Evolutionary conservation across 75 land plant genomes (phyloP), one percentile per base, ranked within the genome.

Genomic region (Pinus albicaulis): DNA sequence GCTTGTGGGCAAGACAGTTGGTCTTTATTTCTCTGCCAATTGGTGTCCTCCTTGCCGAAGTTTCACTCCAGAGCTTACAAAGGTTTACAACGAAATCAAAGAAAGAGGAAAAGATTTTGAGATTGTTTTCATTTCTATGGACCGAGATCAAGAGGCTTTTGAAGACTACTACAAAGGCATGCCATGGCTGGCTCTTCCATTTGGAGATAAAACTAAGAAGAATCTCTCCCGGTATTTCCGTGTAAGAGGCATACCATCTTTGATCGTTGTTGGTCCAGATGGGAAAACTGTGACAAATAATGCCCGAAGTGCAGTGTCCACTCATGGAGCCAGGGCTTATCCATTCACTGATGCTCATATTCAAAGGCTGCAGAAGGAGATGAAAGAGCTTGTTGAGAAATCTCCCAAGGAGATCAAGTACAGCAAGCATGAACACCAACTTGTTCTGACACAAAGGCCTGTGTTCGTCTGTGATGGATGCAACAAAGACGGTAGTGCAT

Each of bases 101-200:
- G 80, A 76, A 31, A 85, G 77, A 56, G 80, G 78, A 48, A 64
- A 75, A 7, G 75, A 81, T 17, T 87, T 90, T 62, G 94, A 92
- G 70, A 75, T 90, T 23, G 77, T 92, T 4, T 90, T 87, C 74
- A 75, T 92, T 3, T 92, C 94, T 2, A 85, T 87, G 71, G 93
- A 90, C 74, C 62, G 74, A 2, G 88, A 92, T 59, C 80, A 87
- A 57, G 26, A 63, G n/a, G 79, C 92, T 31, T 92, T 90, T 76
- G 84, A 90, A 41, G 82, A 81, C 20, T 86, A 65, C 79, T 92
- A 74, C 73, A 57, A 84, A 25, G 26, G 0, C 0, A 92, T 92
- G 94, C 94, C 94, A 22, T 92, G 92, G 92, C 24, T 90, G 25
- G 94, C 94, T 1, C 81, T 92, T 10, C 94, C 92, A 1, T 90